A percentile compares a stretch with the other conserved stretches of the same genome.
Evolutionary conservation across 192 early-diverging fungal genomes (phyloP).

Genomic region (Umbelopsis vinacea): DNA sequence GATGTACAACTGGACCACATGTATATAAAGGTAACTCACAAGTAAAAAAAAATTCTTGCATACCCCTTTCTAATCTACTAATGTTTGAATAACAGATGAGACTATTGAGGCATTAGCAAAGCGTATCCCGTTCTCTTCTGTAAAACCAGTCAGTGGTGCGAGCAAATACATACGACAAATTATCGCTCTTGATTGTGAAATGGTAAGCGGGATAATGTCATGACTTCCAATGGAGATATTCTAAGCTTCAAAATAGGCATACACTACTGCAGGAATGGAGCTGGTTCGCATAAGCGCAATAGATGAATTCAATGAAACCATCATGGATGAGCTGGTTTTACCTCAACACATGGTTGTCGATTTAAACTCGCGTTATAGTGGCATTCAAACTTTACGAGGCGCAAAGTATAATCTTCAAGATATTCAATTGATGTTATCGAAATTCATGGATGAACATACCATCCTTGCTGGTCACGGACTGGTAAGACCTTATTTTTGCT

Average conservation of each 20-base stretch:
- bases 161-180: conserved; percentile 25
- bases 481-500: conserved; percentile 25
- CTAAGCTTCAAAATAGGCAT: conserved; percentile 45
- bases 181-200: conserved; percentile 75
- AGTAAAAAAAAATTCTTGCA: conserved; percentile 2
- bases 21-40: conserved; percentile 61
- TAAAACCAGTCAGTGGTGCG: conserved; percentile 34
- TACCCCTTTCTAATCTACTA: background rate
- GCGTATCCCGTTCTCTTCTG: conserved; percentile 45
- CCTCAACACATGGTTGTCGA: conserved; percentile 61
- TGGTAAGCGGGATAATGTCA: conserved; percentile 45
- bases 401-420: conserved; percentile 56
- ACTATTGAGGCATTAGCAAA: conserved; percentile 43
- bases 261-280: conserved; percentile 71
- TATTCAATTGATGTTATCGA: conserved; percentile 42
- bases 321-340: conserved; percentile 67
- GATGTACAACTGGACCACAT: conserved; percentile 65
- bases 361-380: conserved; percentile 62
- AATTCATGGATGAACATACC: conserved; percentile 51
- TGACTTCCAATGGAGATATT: background rate
- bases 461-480: conserved; percentile 69
- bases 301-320: conserved; percentile 44
- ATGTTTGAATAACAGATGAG: conserved; percentile 35
- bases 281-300: conserved; percentile 64
- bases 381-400: conserved; percentile 50